A percentile compares a stretch with the other conserved stretches of the same genome.
Conservation (phyloP, 208 protist species). For the Acanthamoeba castellanii region DNA sequence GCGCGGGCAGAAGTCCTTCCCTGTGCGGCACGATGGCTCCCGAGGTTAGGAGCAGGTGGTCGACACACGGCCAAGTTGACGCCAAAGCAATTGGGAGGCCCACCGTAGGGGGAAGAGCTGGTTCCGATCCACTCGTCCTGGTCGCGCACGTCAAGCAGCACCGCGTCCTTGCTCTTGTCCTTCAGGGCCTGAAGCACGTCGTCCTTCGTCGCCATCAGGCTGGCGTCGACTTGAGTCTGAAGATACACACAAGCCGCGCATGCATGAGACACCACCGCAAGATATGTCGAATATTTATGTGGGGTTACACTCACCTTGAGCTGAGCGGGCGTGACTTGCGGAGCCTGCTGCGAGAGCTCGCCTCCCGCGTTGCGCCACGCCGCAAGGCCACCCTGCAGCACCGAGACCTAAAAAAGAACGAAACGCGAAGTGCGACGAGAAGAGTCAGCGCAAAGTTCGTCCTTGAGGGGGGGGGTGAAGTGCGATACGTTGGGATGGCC, state of each 20-base stretch:
- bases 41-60: too few relatives aligned
- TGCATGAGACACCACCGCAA: too few relatives aligned
- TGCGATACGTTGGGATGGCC: conserved; percentile 41
- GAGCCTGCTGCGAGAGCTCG: background rate
- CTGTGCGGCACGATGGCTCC: background rate
- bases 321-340: background rate
- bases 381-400: conserved; percentile 14
- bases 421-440: background rate
- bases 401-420: background rate
- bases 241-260: background rate
- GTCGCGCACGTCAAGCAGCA: conserved; percentile 18
- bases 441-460: background rate
- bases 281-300: too few relatives aligned
- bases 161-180: conserved; percentile 15
- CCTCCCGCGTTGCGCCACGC: conserved; percentile 20
- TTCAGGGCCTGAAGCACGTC: background rate
- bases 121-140: conserved; percentile 25
- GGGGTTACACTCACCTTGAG: background rate
- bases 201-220: conserved; percentile 18
- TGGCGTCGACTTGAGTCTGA: background rate
- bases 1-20: conserved; percentile 43
- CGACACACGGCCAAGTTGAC: too few relatives aligned
- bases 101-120: conserved; percentile 58
- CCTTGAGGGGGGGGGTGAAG: background rate
- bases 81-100: background rate